Conservation (phyloP, 495 filamentous ascomycete species). For the Penicillium turbatum region DNA sequence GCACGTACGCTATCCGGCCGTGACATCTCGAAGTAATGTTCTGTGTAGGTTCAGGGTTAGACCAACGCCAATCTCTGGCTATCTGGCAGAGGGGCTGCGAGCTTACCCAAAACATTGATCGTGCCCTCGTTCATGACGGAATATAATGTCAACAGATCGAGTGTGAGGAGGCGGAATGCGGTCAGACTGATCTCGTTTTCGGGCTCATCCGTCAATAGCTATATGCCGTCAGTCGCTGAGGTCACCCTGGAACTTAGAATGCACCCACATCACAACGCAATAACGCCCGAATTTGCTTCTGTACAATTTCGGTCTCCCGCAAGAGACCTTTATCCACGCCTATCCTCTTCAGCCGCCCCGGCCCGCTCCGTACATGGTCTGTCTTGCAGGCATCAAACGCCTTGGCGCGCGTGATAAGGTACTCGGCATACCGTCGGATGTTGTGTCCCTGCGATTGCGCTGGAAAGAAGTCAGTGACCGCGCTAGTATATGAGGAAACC, state of each 20-base stretch:
- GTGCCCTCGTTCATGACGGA: conserved; percentile 96
- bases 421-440: conserved; percentile 86
- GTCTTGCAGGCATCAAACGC: conserved; percentile 78
- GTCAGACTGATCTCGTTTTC: conserved; percentile 97
- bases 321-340: conserved; percentile 90
- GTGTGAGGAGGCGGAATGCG: conserved; percentile 87
- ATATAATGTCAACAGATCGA: conserved; percentile 87
- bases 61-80: neutral
- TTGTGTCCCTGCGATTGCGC: conserved; percentile 96
- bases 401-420: conserved; percentile 75
- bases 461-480: conserved; percentile 20
- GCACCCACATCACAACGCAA: conserved; percentile 81
- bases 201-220: conserved; percentile 82
- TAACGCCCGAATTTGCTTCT: conserved; percentile 79
- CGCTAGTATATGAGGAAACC: neutral
- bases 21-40: conserved; percentile 99
- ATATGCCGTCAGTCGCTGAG: conserved; percentile 28
- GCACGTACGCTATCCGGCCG: conserved; percentile 88
- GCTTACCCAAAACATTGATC: conserved; percentile 90
- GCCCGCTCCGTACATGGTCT: conserved; percentile 84
- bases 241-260: neutral
- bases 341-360: conserved; percentile 76
- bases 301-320: conserved; percentile 87
- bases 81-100: neutral
- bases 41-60: conserved; percentile 43